Evolutionary conservation across 2,329 filamentous ascomycete genomes (phyloP).

Genomic region (Fusarium virguliforme): DNA sequence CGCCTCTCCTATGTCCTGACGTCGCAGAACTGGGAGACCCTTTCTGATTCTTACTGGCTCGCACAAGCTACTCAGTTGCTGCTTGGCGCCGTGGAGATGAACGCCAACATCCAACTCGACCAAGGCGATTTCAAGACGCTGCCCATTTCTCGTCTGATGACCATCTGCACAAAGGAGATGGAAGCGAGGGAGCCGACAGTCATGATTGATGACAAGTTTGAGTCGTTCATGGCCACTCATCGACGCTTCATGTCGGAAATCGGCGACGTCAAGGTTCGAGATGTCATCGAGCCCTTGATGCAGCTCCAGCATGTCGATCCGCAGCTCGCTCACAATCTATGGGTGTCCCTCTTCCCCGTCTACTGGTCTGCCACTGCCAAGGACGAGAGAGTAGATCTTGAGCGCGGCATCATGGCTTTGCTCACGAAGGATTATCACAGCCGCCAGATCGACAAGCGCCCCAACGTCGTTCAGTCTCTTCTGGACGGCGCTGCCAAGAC

Average conservation of each 20-base stretch:
- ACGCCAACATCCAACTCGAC: constrained; percentile 83
- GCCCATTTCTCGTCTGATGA: constrained; percentile 81
- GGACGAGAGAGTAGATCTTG: constrained; percentile 91
- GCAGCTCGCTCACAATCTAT: constrained; percentile 87
- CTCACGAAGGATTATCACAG: constrained; percentile 97
- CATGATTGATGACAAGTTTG: constrained; percentile 87
- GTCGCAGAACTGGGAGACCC: constrained; percentile 96
- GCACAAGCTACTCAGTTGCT: constrained; percentile 95
- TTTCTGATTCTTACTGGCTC: constrained; percentile 96
- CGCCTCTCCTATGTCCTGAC: constrained; percentile 91
- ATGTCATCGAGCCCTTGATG: constrained; percentile 89
- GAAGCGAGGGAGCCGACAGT: constrained; percentile 75
- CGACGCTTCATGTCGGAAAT: constrained; percentile 88
- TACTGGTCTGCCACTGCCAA: constrained; percentile 91
- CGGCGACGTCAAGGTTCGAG: constrained; percentile 87
- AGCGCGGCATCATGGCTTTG: constrained; percentile 90
- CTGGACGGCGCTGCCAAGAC: constrained; percentile 89
- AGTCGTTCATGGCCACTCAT: constrained; percentile 83
- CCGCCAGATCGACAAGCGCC: constrained; percentile 92
- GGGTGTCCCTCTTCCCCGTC: constrained; percentile 91
- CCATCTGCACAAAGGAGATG: constrained; percentile 82
- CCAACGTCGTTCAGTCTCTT: constrained; percentile 94
- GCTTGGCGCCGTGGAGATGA: constrained; percentile 91
- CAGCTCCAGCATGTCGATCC: constrained; percentile 94
- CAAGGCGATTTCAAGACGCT: constrained; percentile 87